Evolutionary conservation across 805 yeast species (phyloP).

Genomic region (Komagataella pastoris): DNA sequence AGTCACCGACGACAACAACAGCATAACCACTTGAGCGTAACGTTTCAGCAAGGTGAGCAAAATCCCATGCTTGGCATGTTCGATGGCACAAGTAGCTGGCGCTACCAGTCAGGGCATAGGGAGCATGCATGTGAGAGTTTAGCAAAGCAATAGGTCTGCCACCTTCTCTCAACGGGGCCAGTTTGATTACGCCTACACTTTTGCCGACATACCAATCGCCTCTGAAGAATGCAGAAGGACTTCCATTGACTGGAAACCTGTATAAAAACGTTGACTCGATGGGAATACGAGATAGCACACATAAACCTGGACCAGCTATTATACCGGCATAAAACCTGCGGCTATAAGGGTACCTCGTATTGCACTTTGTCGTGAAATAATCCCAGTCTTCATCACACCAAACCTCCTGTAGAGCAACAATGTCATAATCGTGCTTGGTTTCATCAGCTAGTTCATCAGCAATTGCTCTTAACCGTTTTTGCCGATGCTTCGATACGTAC

Average conservation of each 20-base stretch:
- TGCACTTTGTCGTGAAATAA: slow-evolving; percentile 34
- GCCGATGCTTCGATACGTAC: slow-evolving; percentile 60
- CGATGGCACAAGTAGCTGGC: slow-evolving; percentile 86
- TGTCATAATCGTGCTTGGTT: slow-evolving; percentile 38
- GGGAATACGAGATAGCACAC: slow-evolving; percentile 72
- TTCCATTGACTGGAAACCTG: slow-evolving; percentile 83
- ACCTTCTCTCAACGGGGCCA: slow-evolving; percentile 35
- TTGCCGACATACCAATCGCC: slow-evolving; percentile 99
- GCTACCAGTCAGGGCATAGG: slow-evolving; percentile 72
- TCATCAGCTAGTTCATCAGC: slow-evolving; percentile 43
- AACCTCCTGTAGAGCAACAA: slow-evolving; percentile 87
- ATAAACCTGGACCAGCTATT: slow-evolving; percentile 86
- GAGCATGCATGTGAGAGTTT: slow-evolving; percentile 97
- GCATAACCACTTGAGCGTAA: slow-evolving; percentile 68
- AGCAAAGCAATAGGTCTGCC: slow-evolving; percentile 58
- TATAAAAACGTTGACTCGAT: slow-evolving; percentile 68
- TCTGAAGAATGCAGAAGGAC: slow-evolving; percentile 84
- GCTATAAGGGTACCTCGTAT: slow-evolving; percentile 39
- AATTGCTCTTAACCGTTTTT: slow-evolving; percentile 55
- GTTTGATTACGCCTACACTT: slow-evolving; percentile 60
- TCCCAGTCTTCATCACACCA: slow-evolving; percentile 87
- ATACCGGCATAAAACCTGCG: slow-evolving; percentile 76
- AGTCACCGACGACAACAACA: slow-evolving; percentile 83
- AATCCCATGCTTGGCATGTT: slow-evolving; percentile 94
- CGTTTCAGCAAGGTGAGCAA: slow-evolving; percentile 50